These are phyloP conservation scores for Wickerhamiella spandovensis DNA, from an alignment of 805 yeast species.

Conservation along the genomic window DNA sequence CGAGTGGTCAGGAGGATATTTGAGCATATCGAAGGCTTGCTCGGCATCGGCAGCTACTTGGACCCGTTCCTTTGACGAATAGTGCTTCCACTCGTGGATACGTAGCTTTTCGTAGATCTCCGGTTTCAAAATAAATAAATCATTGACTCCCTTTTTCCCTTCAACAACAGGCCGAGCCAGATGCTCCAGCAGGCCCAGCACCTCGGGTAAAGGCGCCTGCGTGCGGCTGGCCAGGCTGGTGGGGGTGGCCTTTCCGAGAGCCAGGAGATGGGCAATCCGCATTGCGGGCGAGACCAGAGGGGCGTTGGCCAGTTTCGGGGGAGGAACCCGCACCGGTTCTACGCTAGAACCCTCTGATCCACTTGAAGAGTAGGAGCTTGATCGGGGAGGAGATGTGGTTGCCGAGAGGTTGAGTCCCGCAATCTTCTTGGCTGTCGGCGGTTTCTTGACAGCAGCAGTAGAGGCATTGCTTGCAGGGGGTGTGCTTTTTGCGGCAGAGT, in stretches of 20 bases:
- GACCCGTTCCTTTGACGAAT: conserved; percentile 23
- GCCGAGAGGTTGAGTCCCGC: not conserved
- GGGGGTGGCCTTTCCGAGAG: conserved; percentile 35
- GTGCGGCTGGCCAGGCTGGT: conserved; percentile 23
- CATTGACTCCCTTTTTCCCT: conserved; percentile 20
- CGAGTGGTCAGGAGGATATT: conserved; percentile 18
- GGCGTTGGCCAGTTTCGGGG: not conserved
- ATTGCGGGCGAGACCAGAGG: conserved; percentile 5
- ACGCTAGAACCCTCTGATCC: not conserved
- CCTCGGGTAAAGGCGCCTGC: conserved; percentile 20
- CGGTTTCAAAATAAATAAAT: conserved; percentile 18
- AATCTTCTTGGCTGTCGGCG: not conserved
- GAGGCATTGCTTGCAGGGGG: not conserved
- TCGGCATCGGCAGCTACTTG: conserved; percentile 20
- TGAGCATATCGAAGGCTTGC: conserved; percentile 22
- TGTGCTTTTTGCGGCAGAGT: not conserved
- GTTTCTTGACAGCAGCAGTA: not conserved
- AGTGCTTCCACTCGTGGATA: conserved; percentile 27
- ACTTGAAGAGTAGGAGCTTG: not conserved
- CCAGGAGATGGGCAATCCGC: conserved; percentile 33
- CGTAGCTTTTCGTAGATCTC: conserved; percentile 21
- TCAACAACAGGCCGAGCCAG: conserved; percentile 21
- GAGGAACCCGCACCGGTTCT: not conserved
- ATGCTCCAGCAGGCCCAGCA: conserved; percentile 22
- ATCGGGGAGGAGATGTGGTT: not conserved